Evolutionary conservation across 257 asterid species (phyloP).

Genomic region (Ligustrum vulgare): DNA sequence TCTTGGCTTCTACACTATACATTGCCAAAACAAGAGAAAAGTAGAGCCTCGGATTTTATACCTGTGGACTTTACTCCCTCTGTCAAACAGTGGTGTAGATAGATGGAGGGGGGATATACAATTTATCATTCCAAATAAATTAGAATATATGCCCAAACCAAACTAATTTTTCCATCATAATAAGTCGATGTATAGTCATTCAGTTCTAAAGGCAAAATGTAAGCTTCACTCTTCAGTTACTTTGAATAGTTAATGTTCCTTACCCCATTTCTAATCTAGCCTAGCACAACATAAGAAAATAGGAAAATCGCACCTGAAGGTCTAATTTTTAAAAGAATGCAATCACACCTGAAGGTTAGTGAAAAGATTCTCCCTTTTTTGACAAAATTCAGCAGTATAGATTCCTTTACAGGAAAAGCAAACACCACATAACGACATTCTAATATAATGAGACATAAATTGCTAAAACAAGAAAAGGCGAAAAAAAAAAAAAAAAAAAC

Average conservation of each 20-base stretch:
- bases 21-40: not conserved
- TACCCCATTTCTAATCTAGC: not conserved
- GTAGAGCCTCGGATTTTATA: not conserved
- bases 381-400: not conserved
- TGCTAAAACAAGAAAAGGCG: too few species aligned
- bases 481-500: conserved; percentile 2
- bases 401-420: too few species aligned
- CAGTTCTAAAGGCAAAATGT: not conserved
- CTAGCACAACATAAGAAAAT: not conserved
- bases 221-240: not conserved
- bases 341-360: not conserved
- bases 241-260: not conserved
- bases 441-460: too few species aligned
- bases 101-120: not conserved
- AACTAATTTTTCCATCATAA: not conserved
- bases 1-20: not conserved
- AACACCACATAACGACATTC: too few species aligned
- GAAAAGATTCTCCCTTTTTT: not conserved
- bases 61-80: not conserved
- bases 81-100: not conserved
- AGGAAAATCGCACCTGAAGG: not conserved
- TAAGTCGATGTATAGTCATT: not conserved
- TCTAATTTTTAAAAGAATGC: not conserved
- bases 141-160: not conserved
- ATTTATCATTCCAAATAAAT: too few species aligned